These are phyloP conservation scores for Friedmanniomyces simplex DNA, from an alignment of 495 filamentous ascomycete species.

Conservation along the genomic window DNA sequence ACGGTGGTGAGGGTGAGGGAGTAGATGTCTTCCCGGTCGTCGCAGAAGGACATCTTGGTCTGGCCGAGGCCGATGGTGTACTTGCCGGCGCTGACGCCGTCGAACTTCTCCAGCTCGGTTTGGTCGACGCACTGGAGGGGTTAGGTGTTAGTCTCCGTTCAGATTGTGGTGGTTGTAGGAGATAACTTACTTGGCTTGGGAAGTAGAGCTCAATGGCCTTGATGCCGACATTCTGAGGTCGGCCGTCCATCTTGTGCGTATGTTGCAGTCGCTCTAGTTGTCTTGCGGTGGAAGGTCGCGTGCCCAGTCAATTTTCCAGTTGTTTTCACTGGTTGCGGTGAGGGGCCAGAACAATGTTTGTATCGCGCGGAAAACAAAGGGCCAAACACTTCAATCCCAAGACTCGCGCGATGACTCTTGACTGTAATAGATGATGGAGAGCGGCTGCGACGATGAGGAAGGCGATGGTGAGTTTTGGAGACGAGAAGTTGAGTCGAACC, in stretches of 20 bases:
- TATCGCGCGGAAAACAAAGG: background rate
- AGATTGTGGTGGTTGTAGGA: background rate
- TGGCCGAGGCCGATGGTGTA: slow-evolving; percentile 99
- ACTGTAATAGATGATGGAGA: background rate
- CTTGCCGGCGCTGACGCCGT: slow-evolving; percentile 87
- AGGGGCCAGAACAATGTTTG: background rate
- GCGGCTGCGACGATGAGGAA: background rate
- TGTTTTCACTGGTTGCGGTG: slow-evolving; percentile 4
- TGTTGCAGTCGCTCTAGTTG: background rate
- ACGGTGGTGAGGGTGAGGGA: slow-evolving; percentile 83
- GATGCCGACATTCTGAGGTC: slow-evolving; percentile 95
- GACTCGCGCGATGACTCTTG: background rate
- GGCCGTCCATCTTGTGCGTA: slow-evolving; percentile 60
- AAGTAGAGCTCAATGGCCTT: slow-evolving; percentile 99
- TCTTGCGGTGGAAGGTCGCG: background rate
- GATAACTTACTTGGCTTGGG: slow-evolving; percentile 69
- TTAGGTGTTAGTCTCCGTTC: background rate
- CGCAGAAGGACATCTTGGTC: slow-evolving; percentile 99
- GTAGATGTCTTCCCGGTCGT: slow-evolving; percentile 99
- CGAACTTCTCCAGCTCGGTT: slow-evolving; percentile 91
- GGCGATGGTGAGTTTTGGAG: background rate
- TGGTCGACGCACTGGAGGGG: slow-evolving; percentile 85
- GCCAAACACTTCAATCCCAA: background rate
- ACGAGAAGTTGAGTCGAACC: background rate
- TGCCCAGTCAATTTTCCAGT: background rate